Conservation (phyloP, 1,284 basidiomycete species). For the Ustilago nuda region DNA sequence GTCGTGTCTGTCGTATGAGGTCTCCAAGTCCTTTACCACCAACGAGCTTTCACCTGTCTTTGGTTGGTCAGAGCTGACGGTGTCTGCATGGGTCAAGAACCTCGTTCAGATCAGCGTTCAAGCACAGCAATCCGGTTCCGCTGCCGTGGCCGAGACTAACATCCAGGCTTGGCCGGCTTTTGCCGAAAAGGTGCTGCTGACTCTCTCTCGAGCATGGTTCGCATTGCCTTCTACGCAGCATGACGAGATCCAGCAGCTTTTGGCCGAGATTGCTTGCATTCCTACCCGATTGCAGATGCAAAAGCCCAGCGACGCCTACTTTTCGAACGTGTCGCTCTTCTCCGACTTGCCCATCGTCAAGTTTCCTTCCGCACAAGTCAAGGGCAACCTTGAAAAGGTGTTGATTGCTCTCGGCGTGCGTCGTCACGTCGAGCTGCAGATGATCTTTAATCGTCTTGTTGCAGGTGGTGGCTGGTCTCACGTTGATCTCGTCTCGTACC, state of each 20-base stretch:
- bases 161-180: slow-evolving; percentile 79
- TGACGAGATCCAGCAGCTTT: slow-evolving; percentile 74
- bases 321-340: slow-evolving; percentile 87
- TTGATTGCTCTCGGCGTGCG: slow-evolving; percentile 84
- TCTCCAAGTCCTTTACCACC: slow-evolving; percentile 74
- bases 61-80: slow-evolving; percentile 82
- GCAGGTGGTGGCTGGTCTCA: slow-evolving; percentile 71
- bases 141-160: slow-evolving; percentile 73
- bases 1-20: slow-evolving; percentile 79
- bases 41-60: slow-evolving; percentile 68
- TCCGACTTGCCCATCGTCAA: slow-evolving; percentile 82
- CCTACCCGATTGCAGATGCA: slow-evolving; percentile 84
- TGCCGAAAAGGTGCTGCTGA: slow-evolving; percentile 82
- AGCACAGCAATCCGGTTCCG: slow-evolving; percentile 67
- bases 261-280: slow-evolving; percentile 81
- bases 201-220: slow-evolving; percentile 82
- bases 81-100: slow-evolving; percentile 82
- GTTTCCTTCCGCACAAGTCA: slow-evolving; percentile 78
- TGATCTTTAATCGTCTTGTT: slow-evolving; percentile 71
- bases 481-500: slow-evolving; percentile 70
- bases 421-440: slow-evolving; percentile 79
- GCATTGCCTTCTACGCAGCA: slow-evolving; percentile 76
- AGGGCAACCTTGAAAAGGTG: slow-evolving; percentile 81
- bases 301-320: slow-evolving; percentile 82
- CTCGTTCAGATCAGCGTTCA: slow-evolving; percentile 72